Conservation (phyloP, 495 filamentous ascomycete genomes). For the Monascus purpureus region DNA sequence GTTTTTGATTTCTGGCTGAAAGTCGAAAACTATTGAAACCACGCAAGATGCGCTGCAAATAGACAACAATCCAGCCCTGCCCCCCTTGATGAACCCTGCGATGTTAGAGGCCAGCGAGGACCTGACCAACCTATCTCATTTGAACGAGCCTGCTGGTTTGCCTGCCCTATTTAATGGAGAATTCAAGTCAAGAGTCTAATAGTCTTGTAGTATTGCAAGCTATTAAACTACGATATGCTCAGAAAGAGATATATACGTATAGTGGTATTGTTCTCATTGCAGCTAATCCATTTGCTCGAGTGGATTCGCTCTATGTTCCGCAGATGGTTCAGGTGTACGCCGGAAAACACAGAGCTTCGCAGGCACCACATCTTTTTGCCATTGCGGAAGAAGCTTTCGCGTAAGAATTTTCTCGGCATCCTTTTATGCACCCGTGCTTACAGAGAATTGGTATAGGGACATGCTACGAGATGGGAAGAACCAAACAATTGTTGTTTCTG, state of each 20-base stretch:
- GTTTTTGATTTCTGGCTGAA: slow-evolving; percentile 1
- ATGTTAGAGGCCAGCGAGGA: slow-evolving; percentile 99
- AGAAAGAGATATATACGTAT: slow-evolving; percentile 99
- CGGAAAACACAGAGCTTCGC: slow-evolving; percentile 88
- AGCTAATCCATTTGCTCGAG: slow-evolving; percentile 94
- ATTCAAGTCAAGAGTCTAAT: slow-evolving; percentile 17
- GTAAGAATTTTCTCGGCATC: slow-evolving; percentile 35
- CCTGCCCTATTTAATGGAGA: slow-evolving; percentile 1
- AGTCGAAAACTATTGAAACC: slow-evolving; percentile 73
- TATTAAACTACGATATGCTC: slow-evolving; percentile 91
- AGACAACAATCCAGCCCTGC: slow-evolving; percentile 55
- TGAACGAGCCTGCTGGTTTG: slow-evolving; percentile 96
- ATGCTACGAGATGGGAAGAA: slow-evolving; percentile 94
- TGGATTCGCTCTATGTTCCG: slow-evolving; percentile 96
- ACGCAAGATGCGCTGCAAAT: slow-evolving; percentile 66
- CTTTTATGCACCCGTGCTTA: not conserved
- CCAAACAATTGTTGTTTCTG: slow-evolving; percentile 96
- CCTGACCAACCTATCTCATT: slow-evolving; percentile 89
- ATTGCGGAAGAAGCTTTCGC: slow-evolving; percentile 98
- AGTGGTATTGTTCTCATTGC: slow-evolving; percentile 97
- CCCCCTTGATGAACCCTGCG: slow-evolving; percentile 93
- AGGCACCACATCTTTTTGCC: slow-evolving; percentile 95
- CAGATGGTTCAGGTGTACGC: slow-evolving; percentile 99
- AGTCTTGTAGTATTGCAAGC: slow-evolving; percentile 70
- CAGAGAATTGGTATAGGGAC: slow-evolving; percentile 42